A percentile compares a stretch with the other conserved stretches of the same genome.
phyloP scores from a whole-genome alignment of 805 yeast genomes.

The Yamadazyma insecticola region DNA sequence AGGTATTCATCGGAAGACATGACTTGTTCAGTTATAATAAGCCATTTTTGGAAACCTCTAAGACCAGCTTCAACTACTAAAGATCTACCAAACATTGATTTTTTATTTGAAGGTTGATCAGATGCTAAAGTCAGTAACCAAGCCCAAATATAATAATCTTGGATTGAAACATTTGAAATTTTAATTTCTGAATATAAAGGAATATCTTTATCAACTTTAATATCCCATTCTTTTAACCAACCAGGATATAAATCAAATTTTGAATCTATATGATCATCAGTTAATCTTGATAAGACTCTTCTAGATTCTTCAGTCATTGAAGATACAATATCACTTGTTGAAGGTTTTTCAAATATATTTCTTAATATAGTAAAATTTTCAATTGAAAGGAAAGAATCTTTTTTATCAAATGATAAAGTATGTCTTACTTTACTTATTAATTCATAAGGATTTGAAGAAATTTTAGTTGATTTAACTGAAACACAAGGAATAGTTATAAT shows the following conservation, averaged over 20 bases:
- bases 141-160: conserved; percentile 88
- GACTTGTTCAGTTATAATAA: conserved; percentile 65
- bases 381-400: conserved; percentile 63
- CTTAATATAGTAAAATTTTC: conserved; percentile 76
- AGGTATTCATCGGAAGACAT: conserved; percentile 35
- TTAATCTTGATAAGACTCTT: conserved; percentile 43
- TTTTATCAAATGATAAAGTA: conserved; percentile 63
- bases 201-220: conserved; percentile 18
- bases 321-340: conserved; percentile 48
- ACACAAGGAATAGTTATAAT: conserved; percentile 59
- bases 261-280: conserved; percentile 32
- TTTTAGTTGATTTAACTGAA: conserved; percentile 48
- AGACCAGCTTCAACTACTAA: conserved; percentile 77
- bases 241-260: conserved; percentile 38
- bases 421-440: conserved; percentile 46
- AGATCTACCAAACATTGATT: conserved; percentile 73
- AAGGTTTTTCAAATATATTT: conserved; percentile 59
- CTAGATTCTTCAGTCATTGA: conserved; percentile 73
- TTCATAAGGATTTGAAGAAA: conserved; percentile 50
- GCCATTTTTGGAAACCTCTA: conserved; percentile 77
- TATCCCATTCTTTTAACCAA: conserved; percentile 18
- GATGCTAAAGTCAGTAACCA: conserved; percentile 77
- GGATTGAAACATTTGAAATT: conserved; percentile 63
- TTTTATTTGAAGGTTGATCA: conserved; percentile 64
- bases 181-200: conserved; percentile 34